phyloP scores from a whole-genome alignment of 768 basidiomycete genomes.

The Rubroboletus pulcherrimus region DNA sequence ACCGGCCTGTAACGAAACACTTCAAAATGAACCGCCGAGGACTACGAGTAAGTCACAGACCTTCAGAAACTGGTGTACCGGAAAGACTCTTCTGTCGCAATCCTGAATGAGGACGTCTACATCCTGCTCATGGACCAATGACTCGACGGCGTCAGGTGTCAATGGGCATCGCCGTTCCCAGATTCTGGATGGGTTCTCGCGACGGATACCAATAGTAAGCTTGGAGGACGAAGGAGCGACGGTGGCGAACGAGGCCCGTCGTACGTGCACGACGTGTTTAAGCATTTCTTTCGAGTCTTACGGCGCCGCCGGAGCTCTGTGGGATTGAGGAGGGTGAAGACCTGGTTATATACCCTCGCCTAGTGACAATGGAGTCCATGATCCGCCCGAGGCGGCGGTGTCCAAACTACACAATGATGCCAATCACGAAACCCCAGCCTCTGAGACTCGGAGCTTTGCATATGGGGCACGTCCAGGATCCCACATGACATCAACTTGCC shows the following conservation, averaged over 20 bases:
- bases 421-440: neutral
- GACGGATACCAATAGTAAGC: slow-evolving; percentile 55
- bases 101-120: slow-evolving; percentile 71
- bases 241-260: slow-evolving; percentile 23
- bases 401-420: neutral
- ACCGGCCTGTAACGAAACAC: slow-evolving; percentile 58
- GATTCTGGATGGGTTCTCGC: slow-evolving; percentile 74
- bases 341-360: slow-evolving; percentile 7
- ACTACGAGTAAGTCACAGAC: slow-evolving; percentile 34
- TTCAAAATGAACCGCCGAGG: neutral
- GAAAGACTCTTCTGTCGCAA: slow-evolving; percentile 73
- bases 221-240: slow-evolving; percentile 20
- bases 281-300: slow-evolving; percentile 12
- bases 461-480: neutral
- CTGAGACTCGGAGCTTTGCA: neutral
- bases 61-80: slow-evolving; percentile 57
- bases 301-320: neutral
- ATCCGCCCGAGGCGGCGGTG: slow-evolving; percentile 14
- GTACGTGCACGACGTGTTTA: slow-evolving; percentile 17
- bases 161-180: slow-evolving; percentile 89
- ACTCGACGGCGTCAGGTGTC: slow-evolving; percentile 67
- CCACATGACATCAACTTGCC: neutral
- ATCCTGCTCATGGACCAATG: slow-evolving; percentile 51
- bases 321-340: neutral
- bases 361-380: neutral